phyloP scores from a whole-genome alignment of 805 yeast species.

The Candida vartiovaarae region DNA sequence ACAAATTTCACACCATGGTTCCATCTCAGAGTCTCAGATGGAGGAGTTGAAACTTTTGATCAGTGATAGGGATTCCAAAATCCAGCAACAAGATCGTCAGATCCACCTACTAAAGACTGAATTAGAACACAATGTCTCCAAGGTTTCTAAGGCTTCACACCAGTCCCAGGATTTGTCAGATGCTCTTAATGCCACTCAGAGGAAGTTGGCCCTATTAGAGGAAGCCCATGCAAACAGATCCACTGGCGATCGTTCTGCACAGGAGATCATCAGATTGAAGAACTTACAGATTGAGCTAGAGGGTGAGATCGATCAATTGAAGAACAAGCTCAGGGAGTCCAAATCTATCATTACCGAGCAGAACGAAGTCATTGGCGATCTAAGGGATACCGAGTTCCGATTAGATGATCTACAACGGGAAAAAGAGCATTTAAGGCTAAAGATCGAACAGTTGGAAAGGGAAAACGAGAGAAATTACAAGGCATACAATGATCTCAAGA shows the following conservation, averaged over 20 bases:
- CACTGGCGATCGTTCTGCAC: constrained; percentile 4
- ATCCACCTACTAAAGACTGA: constrained; percentile 1
- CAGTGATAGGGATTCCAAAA: constrained; percentile 9
- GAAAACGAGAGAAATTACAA: constrained; percentile 26
- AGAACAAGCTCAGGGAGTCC: constrained; percentile 13
- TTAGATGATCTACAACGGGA: constrained; percentile 14
- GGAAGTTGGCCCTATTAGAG: constrained; percentile 6
- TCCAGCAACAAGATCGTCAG: constrained; percentile 10
- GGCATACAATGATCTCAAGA: constrained; percentile 17
- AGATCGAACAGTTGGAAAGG: constrained; percentile 25
- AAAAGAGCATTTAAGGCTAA: constrained; percentile 6
- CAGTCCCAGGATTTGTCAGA: constrained; percentile 2
- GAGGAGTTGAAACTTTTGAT: constrained; percentile 10
- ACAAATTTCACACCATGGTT: constrained; percentile 2
- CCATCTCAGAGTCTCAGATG: constrained; percentile 9
- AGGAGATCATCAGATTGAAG: constrained; percentile 9
- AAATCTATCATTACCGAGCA: constrained; percentile 19
- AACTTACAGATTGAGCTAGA: constrained; percentile 11
- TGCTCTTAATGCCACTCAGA: constrained; percentile 1
- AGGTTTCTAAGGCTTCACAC: neutral
- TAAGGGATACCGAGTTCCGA: constrained; percentile 15
- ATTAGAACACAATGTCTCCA: neutral
- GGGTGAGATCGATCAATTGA: constrained; percentile 9
- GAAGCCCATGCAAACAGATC: constrained; percentile 7
- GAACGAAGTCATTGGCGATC: constrained; percentile 16